Base-by-base conservation (phyloP, 495 filamentous ascomycete genomes). In the Aspergillus homomorphus region DNA sequence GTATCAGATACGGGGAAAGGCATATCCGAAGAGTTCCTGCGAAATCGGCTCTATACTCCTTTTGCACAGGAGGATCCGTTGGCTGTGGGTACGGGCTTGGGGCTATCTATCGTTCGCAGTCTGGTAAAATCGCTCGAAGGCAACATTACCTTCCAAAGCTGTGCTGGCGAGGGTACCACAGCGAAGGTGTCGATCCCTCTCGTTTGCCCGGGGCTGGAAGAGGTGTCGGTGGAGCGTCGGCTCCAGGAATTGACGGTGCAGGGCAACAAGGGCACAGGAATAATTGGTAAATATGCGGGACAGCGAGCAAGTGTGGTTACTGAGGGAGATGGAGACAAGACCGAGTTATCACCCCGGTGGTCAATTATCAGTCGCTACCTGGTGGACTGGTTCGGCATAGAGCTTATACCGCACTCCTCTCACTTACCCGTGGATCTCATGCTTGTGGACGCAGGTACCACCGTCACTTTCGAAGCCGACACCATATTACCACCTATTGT, bases 11-110 rank as follows among this genome's bases (percentile, higher is more conserved):
- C 87, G 1, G 87, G 88, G 12, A 82, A 82, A 46, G 89, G 89
- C 18, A 91, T 93, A 49, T 84, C 80, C 0, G 78, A 85, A 33
- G 87, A 89, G 45, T 92, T 86, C 63, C 67, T 91, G 43, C 83
- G 84, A 15, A 82, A 84, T 20, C 78, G 82, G 20, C 66, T 91
- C 0, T 92, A 86, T 62, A 87, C 83, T 4, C 87, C 89, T 1
- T 93, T 92, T 62, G 81, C 86, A 0, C 89, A 93, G 58, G 89
- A 93, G 65, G 83, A 92, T 60, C 72, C 78, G 1, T 67, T 85
- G 19, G 79, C 77, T 0, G 81, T 79, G 14, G 82, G 82, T 0
- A 83, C 81, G 1, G 82, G 82, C 0, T 62, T 81, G 18, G 79
- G 79, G 1, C 57, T 84, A 19, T 80, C 77, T 8, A 84, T 84